Evolutionary conservation across 108 stramenopile species (phyloP), one percentile per base, ranked within the genome.

Genomic region (Skeletonema menzelii): DNA sequence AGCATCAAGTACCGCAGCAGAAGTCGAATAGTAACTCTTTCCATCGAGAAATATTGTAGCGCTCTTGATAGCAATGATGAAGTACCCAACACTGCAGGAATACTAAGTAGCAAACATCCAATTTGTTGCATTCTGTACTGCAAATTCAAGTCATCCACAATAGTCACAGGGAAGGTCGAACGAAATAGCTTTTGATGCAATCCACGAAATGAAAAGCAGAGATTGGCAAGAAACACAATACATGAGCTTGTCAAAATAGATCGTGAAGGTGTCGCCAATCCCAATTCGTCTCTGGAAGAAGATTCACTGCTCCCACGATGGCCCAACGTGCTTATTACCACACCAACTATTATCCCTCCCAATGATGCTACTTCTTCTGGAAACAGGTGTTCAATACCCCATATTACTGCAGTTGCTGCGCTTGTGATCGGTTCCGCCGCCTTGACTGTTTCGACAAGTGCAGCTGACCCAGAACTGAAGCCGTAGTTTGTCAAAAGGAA

Each of bases 381-480:
- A 13, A 76, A 77, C 63, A 91, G 70, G 3, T 27, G 56, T 72
- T 94, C 93, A 30, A 94, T 79, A 1, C 89, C 89, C 86, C 86
- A 89, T 2, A 59, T 30, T 0, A 89, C 89, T 11, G 91, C 91
- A 11, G 87, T 67, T 7, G 77, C 59, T 14, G 93, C 93, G 27
- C 81, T 83, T 5, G 93, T 90, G 20, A 94, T 86, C 0, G 93
- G 93, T 73, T 94, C 93, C 0, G 93, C 87, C 14, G 93, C 93
- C 69, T 94, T 94, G 79, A 94, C 68, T 42, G 93, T 94, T 79
- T 94, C 93, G 20, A 94, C 93, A 67, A 91, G 92, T 37, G 87
- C 75, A 2, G 91, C 86, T 19, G 89, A 84, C 19, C 87, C 82
- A 13, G 59, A 59, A 19, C 64, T 57, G 65, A 94, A 94, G 6